phyloP scores from a whole-genome alignment of 148 eudicot genomes.

The Bassia scoparia region DNA sequence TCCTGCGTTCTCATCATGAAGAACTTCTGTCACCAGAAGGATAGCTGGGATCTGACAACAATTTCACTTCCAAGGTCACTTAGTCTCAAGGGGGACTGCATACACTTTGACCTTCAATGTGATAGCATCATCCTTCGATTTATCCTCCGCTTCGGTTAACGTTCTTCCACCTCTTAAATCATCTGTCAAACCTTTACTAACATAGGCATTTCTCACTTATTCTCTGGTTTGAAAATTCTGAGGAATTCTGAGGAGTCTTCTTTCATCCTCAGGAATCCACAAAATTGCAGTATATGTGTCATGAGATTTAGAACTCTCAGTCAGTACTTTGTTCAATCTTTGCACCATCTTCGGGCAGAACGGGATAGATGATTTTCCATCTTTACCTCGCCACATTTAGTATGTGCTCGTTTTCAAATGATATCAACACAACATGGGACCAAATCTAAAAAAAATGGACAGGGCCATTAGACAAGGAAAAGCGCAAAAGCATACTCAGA shows the following conservation, averaged over 20 bases:
- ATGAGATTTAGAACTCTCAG: constrained; percentile 26
- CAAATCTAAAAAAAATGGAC: constrained; percentile 52
- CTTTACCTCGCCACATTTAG: constrained; percentile 91
- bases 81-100: constrained; percentile 11
- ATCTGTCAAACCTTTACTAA: constrained; percentile 19
- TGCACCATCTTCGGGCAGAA: constrained; percentile 24
- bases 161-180: constrained; percentile 25
- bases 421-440: constrained; percentile 83
- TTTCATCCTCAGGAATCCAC: constrained; percentile 34
- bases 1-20: constrained; percentile 17
- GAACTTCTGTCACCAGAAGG: constrained; percentile 2
- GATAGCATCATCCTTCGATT: constrained; percentile 17
- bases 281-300: constrained; percentile 7
- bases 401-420: constrained; percentile 83
- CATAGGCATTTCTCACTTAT: constrained; percentile 16
- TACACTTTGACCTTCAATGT: constrained; percentile 19
- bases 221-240: constrained; percentile 14
- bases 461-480: constrained; percentile 7
- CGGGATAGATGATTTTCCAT: constrained; percentile 69
- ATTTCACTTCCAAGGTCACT: constrained; percentile 18
- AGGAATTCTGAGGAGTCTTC: constrained; percentile 21
- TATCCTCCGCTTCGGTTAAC: constrained; percentile 14
- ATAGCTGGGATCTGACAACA: not conserved
- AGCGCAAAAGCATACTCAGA: not conserved
- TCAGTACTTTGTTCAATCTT: constrained; percentile 22